These are phyloP conservation scores for Heliamphora exappendiculata DNA, from an alignment of 148 eudicot genomes.

Conservation along the genomic window DNA sequence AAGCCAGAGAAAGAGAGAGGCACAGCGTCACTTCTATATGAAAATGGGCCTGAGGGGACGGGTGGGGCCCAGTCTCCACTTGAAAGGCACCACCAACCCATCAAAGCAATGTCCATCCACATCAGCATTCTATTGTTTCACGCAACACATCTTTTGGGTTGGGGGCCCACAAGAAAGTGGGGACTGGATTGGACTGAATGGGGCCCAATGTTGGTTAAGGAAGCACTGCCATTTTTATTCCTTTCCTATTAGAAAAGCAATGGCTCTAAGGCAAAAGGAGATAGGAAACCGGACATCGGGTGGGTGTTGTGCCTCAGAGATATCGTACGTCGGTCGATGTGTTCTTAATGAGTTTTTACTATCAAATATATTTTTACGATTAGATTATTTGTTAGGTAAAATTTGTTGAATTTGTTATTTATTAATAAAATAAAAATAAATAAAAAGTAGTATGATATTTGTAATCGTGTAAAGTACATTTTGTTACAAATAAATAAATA, in stretches of 20 bases:
- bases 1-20: not conserved
- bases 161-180: constrained; percentile 20
- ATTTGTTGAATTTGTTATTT: no score
- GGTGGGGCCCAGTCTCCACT: constrained; percentile 21
- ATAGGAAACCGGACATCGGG: no score
- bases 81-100: constrained; percentile 22
- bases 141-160: constrained; percentile 15
- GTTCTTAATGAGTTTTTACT: no score
- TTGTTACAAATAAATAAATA: no score
- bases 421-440: no score
- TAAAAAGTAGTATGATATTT: no score
- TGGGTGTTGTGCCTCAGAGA: no score
- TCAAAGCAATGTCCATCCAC: constrained; percentile 14
- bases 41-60: not conserved
- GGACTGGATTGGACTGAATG: constrained; percentile 11
- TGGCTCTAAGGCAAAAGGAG: constrained; percentile 35
- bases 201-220: constrained; percentile 25
- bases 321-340: no score
- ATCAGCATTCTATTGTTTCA: constrained; percentile 18
- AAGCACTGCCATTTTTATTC: constrained; percentile 26
- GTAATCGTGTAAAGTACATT: no score
- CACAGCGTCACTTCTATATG: not conserved
- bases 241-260: constrained; percentile 34
- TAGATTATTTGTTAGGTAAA: no score
- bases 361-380: no score